Base-by-base conservation (phyloP, 441 rosid species). In the Gossypium lobatum region DNA sequence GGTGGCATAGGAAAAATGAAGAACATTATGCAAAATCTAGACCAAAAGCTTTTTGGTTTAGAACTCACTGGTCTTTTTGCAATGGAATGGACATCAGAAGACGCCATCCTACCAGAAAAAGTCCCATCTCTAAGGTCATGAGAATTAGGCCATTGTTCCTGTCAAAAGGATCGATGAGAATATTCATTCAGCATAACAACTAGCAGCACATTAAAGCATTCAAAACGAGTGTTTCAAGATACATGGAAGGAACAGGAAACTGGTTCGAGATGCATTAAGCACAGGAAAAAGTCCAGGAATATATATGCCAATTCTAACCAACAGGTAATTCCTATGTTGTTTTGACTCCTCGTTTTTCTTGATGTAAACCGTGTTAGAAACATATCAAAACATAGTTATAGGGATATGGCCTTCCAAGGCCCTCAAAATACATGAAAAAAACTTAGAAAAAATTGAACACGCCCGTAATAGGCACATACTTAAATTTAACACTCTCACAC, bases 91-190 rank as follows among this genome's bases (percentile, higher is more conserved):
- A 74, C 25, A 52, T 81, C 86, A 13, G 85, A 20, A 59, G 76
- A 78, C 39, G 80, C 83, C 67, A 74, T 58, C 75, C 85, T 81
- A 45, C 81, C 76, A 63, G 67, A 64, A 80, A 81, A 78, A 55
- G 76, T 82, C 45, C 80, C 77, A 67, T 89, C 92, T 79, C 85
- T 89, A 46, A 76, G 48, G 77, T 90, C 91, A 55, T 80, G 81
- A 71, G 84, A 81, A 68, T 80, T 89, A 20, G 84, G 74, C 80
- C 87, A 80, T 17, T 73, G 85, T 28, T 95, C 97, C 99, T 95
- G 83, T 45, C 31, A 16, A 85, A 75, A 72, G 54, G 37, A 61
- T 45, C 72, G 34, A 76, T 66, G 60, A 59, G 73, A 70, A 70
- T 42, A 57, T 16, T 53, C 17, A 37, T 74, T 23, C 39, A 70